These are phyloP conservation scores for Fusarium brevicatenulatum DNA, from an alignment of 2,329 filamentous ascomycete genomes.

Conservation along the genomic window DNA sequence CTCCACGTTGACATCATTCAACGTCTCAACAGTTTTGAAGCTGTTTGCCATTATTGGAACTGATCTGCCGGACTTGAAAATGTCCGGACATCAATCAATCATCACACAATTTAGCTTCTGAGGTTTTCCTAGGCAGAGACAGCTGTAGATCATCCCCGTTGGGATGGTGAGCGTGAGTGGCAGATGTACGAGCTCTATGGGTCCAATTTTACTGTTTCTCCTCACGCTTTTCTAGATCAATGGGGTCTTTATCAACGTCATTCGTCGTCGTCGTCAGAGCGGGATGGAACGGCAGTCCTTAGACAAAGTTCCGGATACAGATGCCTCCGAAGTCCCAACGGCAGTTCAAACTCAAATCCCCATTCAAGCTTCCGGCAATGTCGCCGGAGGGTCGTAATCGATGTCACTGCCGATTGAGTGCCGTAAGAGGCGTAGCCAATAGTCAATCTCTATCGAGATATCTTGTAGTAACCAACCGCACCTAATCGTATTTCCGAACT, in stretches of 20 bases:
- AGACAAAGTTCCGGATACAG: not conserved
- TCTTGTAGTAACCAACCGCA: not conserved
- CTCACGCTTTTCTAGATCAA: not conserved
- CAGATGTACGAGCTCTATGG: not conserved
- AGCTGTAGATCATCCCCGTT: not conserved
- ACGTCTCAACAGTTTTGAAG: not conserved
- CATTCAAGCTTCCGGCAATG: not conserved
- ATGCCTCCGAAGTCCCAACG: not conserved
- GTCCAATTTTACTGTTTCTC: not conserved
- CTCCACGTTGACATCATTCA: not conserved
- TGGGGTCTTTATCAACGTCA: not conserved
- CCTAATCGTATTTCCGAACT: not conserved
- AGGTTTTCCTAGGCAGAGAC: fast-evolving
- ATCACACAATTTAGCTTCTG: fast-evolving
- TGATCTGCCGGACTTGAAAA: not conserved
- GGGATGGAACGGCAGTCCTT: not conserved
- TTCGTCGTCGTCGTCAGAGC: not conserved
- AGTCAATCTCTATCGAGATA: not conserved
- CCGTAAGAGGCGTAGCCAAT: not conserved
- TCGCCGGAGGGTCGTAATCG: not conserved
- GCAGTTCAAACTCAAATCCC: not conserved
- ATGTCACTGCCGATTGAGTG: too few relatives aligned
- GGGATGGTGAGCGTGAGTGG: not conserved
- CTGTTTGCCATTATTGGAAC: not conserved
- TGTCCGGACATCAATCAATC: not conserved